Base-by-base conservation (phyloP, 1,284 basidiomycete genomes). In the Cutaneotrichosporon sp. region DNA sequence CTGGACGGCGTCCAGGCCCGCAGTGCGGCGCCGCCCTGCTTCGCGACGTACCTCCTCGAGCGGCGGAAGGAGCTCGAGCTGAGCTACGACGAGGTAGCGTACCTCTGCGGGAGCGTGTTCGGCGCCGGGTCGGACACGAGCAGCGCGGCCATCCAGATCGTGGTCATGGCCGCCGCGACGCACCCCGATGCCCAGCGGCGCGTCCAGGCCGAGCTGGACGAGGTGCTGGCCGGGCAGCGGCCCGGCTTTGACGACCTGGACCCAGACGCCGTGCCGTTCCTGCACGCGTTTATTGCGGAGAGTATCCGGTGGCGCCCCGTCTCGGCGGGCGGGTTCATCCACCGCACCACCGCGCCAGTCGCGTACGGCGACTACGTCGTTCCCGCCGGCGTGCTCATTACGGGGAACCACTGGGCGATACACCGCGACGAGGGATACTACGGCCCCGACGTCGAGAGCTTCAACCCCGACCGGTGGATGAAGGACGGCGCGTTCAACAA, bases 191-290 rank as follows among this genome's bases (percentile, higher is more conserved):
- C 83, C 3, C 86, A 87, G 60, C 72, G 65, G 3, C 77, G 74
- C 34, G 86, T 89, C 0, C 87, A 87, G 66, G 81, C 83, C 5
- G 85, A 89, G 68, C 72, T 90, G 6, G 86, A 89, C 56, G 56
- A 54, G 3, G 81, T 89, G 33, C 16, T 20, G 22, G 52, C 46
- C 18, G 42, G 25, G 3, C 13, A 33, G 27, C 38, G 16, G 27
- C 66, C 66, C 14, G 45, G 59, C 4, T 67, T 60, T 25, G 61
- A 54, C 33, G 63, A 63, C 11, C 45, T 58, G 14, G 56, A 63
- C 13, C 50, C 25, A 4, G 47, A 54, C 6, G 11, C 11, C 9
- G 42, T 31, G 22, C 33, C 42, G 16, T 14, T 59, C 16, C 62
- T 64, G 7, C 57, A 56, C 38, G 66, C 66, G 1, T 65, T 63